Conservation (phyloP, 2,329 filamentous ascomycete genomes). For the Diplodia intermedia region DNA sequence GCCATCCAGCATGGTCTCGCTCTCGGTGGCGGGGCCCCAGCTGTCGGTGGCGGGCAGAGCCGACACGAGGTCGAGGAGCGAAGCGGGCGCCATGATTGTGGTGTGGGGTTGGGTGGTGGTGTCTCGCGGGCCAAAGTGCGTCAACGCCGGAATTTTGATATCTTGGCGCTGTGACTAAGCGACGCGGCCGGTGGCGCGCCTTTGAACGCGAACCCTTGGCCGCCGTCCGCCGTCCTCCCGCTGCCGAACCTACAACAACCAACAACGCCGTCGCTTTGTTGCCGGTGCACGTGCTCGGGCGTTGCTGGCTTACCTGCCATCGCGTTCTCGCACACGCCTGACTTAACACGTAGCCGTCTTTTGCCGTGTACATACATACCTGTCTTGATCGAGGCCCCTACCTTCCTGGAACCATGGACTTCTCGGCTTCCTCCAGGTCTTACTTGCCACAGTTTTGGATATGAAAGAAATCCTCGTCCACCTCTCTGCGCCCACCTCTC, state of each 20-base stretch:
- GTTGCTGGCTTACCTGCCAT: not conserved
- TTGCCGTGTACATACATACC: not conserved
- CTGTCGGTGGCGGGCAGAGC: constrained; percentile 54
- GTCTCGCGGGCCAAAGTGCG: constrained; percentile 21
- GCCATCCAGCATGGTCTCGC: constrained; percentile 88
- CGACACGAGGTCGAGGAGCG: constrained; percentile 57
- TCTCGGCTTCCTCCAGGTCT: not conserved
- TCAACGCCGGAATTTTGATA: constrained; percentile 33
- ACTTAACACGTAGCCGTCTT: not conserved
- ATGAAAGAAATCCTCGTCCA: constrained; percentile 56
- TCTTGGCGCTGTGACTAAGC: constrained; percentile 33
- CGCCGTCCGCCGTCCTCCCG: not conserved
- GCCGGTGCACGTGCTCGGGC: not conserved
- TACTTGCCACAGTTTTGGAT: constrained; percentile 33
- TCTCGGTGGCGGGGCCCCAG: constrained; percentile 86
- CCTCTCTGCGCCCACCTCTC: constrained; percentile 53
- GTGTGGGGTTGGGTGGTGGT: constrained; percentile 24
- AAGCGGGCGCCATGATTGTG: constrained; percentile 54
- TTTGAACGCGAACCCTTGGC: not conserved
- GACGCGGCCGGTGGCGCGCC: constrained; percentile 3
- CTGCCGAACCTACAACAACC: not conserved
- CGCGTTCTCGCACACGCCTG: not conserved
- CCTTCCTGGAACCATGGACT: constrained; percentile 19
- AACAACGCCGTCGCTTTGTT: not conserved
- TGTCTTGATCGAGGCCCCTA: not conserved